Evolutionary conservation across 305 asterid genomes (phyloP), one percentile per base, ranked within the genome.

Genomic region (Fraxinus baroniana): DNA sequence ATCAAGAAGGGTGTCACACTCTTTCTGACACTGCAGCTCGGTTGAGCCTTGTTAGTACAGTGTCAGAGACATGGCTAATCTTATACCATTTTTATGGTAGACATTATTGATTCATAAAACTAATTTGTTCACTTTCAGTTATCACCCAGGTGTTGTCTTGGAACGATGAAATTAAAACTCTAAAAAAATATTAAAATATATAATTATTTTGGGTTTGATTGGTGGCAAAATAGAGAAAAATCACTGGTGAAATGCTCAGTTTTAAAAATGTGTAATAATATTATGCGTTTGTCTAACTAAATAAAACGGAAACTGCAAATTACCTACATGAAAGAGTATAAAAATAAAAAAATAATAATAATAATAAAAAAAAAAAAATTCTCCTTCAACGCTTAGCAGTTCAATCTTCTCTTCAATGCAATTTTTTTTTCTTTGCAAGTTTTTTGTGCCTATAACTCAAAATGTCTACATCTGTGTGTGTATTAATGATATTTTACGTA

Each of bases 91-190:
- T 36, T 22, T 46, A 41, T 36, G 28, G 13, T 36, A 6, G 78
- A 24, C 2, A 49, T 74, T 78, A 41, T 75, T 80, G 80, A 78
- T 60, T 77, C 72, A 28, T 77, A 80, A 79, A 57, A 81, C 20
- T 83, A 81, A 32, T 66, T 75, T 60, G 71, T 82, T 46, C 41
- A 55, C 80, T 73, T 70, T 79, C 84, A 22, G 32, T 62, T 62
- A 62, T 62, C 78, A 33, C 41, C 76, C 32, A 55, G 83, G 57
- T 26, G 80, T 75, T 80, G 80, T 79, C 83, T 77, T 85, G 46
- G 74, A 77, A 66, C 32, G 10, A 35, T 39, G 30, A 33, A 32
- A 37, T 77, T 76, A 62, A n/a, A 72, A 32, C 15, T 57, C 30
- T 83, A 35, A 74, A 62, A 37, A 30, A 44, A 36, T 57, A 55